These are phyloP conservation scores for Aspergillus heteromorphus DNA, from an alignment of 495 filamentous ascomycete species.

Conservation along the genomic window DNA sequence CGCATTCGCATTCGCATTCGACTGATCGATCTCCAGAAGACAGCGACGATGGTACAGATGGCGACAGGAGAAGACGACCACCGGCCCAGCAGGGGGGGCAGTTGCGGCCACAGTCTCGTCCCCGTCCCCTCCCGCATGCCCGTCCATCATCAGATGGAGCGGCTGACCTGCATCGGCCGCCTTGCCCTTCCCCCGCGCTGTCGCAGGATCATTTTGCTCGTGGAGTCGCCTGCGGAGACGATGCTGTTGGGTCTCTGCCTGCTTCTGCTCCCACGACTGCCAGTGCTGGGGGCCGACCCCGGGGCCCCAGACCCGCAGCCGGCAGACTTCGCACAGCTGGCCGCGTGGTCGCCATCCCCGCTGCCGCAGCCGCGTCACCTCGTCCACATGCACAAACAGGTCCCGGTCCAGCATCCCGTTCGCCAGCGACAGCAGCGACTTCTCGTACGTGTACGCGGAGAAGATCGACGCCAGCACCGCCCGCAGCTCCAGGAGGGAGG, in stretches of 20 bases:
- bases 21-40: conserved; percentile 29
- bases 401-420: conserved; percentile 85
- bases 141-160: conserved; percentile 10
- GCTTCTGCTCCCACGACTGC: conserved; percentile 69
- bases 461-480: conserved; percentile 83
- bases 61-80: conserved; percentile 51
- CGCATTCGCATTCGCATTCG: conserved; percentile 12
- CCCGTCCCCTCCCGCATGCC: conserved; percentile 10
- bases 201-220: conserved; percentile 24
- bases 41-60: conserved; percentile 50
- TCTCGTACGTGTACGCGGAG: conserved; percentile 90
- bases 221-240: conserved; percentile 27
- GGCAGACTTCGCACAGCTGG: conserved; percentile 83
- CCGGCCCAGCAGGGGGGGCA: conserved; percentile 23
- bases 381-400: conserved; percentile 76
- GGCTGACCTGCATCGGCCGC: conserved; percentile 26
- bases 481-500: conserved; percentile 81
- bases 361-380: conserved; percentile 69
- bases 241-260: conserved; percentile 40
- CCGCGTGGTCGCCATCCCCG: conserved; percentile 83
- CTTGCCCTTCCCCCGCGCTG: conserved; percentile 39
- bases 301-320: conserved; percentile 80
- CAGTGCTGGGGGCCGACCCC: conserved; percentile 74
- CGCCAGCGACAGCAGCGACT: conserved; percentile 76
- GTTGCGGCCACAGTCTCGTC: conserved; percentile 11